Evolutionary conservation across 768 basidiomycete species (phyloP).

Genomic region (Suillus subluteus): DNA sequence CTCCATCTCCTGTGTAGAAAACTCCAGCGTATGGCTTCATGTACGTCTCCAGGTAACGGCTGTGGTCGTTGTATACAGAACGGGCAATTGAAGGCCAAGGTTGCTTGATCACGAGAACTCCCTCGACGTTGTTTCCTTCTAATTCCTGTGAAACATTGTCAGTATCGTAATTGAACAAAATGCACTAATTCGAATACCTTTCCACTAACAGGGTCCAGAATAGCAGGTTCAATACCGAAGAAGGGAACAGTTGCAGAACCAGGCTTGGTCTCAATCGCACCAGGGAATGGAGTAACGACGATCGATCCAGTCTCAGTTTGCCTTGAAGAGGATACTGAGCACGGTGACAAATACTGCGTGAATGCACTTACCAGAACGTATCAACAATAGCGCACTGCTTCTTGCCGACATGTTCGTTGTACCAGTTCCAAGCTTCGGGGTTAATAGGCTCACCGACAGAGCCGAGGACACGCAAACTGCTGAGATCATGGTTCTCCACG

Average conservation of each 20-base stretch:
- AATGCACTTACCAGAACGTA: slow-evolving; percentile 72
- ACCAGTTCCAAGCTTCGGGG: slow-evolving; percentile 99
- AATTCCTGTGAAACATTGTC: slow-evolving; percentile 49
- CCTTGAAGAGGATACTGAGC: slow-evolving; percentile 42
- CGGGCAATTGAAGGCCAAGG: slow-evolving; percentile 98
- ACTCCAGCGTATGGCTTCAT: slow-evolving; percentile 87
- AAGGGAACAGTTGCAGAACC: slow-evolving; percentile 97
- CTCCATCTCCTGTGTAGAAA: slow-evolving; percentile 99
- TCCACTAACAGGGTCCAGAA: slow-evolving; percentile 86
- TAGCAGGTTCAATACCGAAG: slow-evolving; percentile 90
- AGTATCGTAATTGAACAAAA: background rate
- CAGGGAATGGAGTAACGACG: slow-evolving; percentile 93
- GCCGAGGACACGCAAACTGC: slow-evolving; percentile 83
- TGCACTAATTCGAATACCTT: slow-evolving; percentile 40
- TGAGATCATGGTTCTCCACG: slow-evolving; percentile 82
- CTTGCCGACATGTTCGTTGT: slow-evolving; percentile 92
- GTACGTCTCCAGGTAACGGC: slow-evolving; percentile 79
- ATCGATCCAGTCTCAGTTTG: slow-evolving; percentile 99
- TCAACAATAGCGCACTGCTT: slow-evolving; percentile 91
- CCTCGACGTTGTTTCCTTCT: slow-evolving; percentile 83
- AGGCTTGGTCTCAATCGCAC: slow-evolving; percentile 94
- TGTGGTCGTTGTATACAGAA: slow-evolving; percentile 90
- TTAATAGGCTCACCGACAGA: slow-evolving; percentile 98
- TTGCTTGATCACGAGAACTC: slow-evolving; percentile 81
- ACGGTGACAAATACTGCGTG: background rate